Percentiles rank a stretch among this genome's conserved stretches.
These are phyloP conservation scores for Rhodotorula paludigena DNA, from an alignment of 768 basidiomycete genomes.

Conservation along the genomic window DNA sequence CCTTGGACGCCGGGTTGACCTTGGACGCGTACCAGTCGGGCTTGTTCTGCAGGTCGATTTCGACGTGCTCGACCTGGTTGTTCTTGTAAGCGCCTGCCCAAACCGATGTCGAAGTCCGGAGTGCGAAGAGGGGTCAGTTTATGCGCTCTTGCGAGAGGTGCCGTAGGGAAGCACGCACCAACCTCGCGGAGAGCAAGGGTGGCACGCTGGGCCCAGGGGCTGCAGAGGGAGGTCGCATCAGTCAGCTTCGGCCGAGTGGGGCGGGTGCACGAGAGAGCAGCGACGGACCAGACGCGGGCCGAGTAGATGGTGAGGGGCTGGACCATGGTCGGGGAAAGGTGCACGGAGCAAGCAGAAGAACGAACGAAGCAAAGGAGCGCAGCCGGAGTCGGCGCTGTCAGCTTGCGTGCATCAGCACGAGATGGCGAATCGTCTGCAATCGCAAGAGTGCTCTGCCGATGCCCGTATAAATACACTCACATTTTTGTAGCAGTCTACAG, in stretches of 20 bases:
- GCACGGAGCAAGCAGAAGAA: not conserved
- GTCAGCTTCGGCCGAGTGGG: not conserved
- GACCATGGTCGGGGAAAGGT: not conserved
- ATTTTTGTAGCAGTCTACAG: no score
- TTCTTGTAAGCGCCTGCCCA: not conserved
- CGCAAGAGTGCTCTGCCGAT: no score
- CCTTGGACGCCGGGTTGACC: constrained; percentile 29
- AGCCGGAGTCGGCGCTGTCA: not conserved
- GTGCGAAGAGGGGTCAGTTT: not conserved
- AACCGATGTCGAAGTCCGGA: not conserved
- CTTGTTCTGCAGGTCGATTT: constrained; percentile 27
- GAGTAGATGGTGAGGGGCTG: constrained; percentile 18
- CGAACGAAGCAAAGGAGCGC: not conserved
- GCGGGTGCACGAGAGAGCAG: not conserved
- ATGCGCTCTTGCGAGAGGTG: not conserved
- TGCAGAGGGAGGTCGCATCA: no score
- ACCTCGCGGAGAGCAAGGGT: constrained; percentile 21
- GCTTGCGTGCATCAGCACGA: no score
- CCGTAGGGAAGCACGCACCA: not conserved
- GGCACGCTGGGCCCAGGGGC: constrained; percentile 30
- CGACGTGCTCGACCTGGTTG: constrained; percentile 6
- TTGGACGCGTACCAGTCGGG: constrained; percentile 2
- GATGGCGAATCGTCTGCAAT: no score
- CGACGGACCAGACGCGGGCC: constrained; percentile 9
- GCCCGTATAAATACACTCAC: no score